Base-by-base conservation (phyloP, 1,139 yeast genomes). In the Sugiyamaella grinbergsii region DNA sequence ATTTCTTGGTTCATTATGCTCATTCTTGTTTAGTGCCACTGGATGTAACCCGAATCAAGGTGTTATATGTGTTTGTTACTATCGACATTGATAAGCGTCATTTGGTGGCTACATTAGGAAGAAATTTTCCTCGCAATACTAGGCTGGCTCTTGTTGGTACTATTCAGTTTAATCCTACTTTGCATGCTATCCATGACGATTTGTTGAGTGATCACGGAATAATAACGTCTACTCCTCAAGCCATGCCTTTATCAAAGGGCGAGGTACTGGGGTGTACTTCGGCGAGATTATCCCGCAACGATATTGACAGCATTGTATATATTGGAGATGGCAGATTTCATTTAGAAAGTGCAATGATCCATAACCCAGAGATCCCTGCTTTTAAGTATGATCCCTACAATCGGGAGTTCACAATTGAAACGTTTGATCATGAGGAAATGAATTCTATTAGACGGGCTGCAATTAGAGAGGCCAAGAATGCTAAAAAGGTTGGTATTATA, bases 301-400 rank as follows among this genome's bases (percentile, higher is more conserved):
- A 47, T 34, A 29, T 36, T 11, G 46, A 40, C n/a, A 95, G 93
- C 0, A 88, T 91, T 82, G 78, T 93, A 3, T 93, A 93, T 63
- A 77, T 93, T 26, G 99, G 99, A 29, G 99, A 93, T 68, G 99
- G 99, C 8, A 73, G 98, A 51, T 93, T 93, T 71, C 99, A 93
- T 69, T 73, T 93, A 43, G 99, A 93, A 67, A 83, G 95, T 50
- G 90, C 97, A 5, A 91, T 93, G 98, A 93, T 93, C 54, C 98
- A 91, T 67, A 93, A 93, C 66, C 98, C 99, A 0, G 82, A 81
- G 11, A 79, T 91, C 11, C 95, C 95, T 0, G 98, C 98, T 0
- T 93, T 74, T 69, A 79, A 96, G 61, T 93, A 93, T 66, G 98
- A 93, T 66, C 99, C 99, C 7, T 93, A 93, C 66, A 85, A 90